Percentiles rank a stretch among this genome's conserved stretches.
Evolutionary conservation across 1,284 basidiomycete species (phyloP).

Genomic region (Moniliella sp.): DNA sequence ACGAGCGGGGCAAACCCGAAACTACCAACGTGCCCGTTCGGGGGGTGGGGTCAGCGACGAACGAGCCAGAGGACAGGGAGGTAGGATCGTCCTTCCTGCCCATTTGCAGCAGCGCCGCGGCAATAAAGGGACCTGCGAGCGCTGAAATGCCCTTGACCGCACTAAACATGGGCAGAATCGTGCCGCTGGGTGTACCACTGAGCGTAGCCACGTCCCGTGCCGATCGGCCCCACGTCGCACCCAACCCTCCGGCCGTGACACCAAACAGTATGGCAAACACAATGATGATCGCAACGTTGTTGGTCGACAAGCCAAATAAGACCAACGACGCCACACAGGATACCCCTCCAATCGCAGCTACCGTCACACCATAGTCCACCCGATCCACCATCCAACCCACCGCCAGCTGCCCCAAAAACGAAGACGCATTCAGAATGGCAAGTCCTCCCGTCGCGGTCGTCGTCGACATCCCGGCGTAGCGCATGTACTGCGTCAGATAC

Average conservation of each 20-base stretch:
- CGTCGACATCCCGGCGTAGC: not conserved
- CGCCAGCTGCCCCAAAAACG: not conserved
- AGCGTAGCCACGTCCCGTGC: not conserved
- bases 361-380: not conserved
- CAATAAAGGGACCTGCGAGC: not conserved
- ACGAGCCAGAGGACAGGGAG: too few relatives aligned
- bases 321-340: conserved; percentile 6
- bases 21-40: too few relatives aligned
- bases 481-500: not conserved
- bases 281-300: not conserved
- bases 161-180: not conserved
- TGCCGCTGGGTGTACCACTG: not conserved
- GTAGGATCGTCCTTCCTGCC: too few relatives aligned
- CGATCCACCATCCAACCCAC: not conserved
- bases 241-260: not conserved
- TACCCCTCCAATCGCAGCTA: not conserved
- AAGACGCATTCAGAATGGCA: not conserved
- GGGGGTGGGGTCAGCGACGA: too few relatives aligned
- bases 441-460: not conserved
- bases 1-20: not conserved
- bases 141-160: not conserved
- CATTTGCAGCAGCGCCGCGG: not conserved
- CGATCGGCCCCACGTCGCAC: not conserved
- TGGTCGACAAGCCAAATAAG: not conserved
- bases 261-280: not conserved